Percentiles rank a stretch among this genome's conserved stretches.
Evolutionary conservation across 164 flowering plant species (phyloP).

Genomic region (Aristolochia californica): DNA sequence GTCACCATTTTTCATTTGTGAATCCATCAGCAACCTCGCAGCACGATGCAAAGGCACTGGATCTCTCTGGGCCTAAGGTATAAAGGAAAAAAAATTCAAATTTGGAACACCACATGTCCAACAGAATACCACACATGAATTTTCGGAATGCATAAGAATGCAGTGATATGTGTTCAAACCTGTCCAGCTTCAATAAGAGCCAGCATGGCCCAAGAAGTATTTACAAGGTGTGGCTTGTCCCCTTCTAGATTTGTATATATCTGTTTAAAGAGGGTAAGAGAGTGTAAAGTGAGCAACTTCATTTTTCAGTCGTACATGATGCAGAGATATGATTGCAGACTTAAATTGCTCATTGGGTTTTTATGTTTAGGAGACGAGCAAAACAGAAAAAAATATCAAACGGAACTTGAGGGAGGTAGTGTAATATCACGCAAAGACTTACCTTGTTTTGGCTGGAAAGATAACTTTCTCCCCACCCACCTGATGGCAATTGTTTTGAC

Average conservation of each 20-base stretch:
- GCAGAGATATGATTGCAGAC: no score
- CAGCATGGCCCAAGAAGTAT: slow-evolving; percentile 68
- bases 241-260: slow-evolving; percentile 48
- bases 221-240: slow-evolving; percentile 30
- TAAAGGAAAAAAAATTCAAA: not conserved
- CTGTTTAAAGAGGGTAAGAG: slow-evolving; percentile 16
- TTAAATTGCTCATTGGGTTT: no score
- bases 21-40: slow-evolving; percentile 21
- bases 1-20: slow-evolving; percentile 32
- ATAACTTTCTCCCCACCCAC: slow-evolving; percentile 99
- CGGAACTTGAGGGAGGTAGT: no score
- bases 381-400: no score
- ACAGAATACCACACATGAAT: no score
- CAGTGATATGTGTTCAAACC: slow-evolving; percentile 8
- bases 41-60: slow-evolving; percentile 32
- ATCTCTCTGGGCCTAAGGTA: slow-evolving; percentile 20
- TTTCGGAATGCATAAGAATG: no score
- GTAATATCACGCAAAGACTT: not conserved
- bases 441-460: slow-evolving; percentile 92
- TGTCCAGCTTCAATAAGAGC: slow-evolving; percentile 42
- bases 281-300: no score
- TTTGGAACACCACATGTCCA: not conserved
- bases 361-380: no score
- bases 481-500: slow-evolving; percentile 74
- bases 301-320: no score